Conservation (phyloP, 2,329 filamentous ascomycete species). For the Beauveria asiatica region DNA sequence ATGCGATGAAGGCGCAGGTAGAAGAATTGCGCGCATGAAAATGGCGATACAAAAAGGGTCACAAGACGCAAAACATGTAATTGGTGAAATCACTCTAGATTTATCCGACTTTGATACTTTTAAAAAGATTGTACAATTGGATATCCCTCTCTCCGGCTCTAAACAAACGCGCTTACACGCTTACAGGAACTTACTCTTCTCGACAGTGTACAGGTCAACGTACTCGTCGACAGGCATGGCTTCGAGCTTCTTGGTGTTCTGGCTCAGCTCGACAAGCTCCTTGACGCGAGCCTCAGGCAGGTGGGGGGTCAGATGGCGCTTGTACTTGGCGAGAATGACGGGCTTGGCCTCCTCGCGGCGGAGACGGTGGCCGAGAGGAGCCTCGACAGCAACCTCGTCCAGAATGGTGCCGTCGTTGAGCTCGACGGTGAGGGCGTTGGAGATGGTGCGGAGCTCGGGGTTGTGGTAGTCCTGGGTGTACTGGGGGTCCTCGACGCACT, state of each 20-base stretch:
- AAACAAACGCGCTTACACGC: not conserved
- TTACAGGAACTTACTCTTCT: conserved; percentile 53
- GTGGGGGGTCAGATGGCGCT: conserved; percentile 82
- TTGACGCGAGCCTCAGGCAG: conserved; percentile 69
- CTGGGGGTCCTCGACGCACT: conserved; percentile 90
- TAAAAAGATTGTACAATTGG: conserved; percentile 1
- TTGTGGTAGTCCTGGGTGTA: conserved; percentile 96
- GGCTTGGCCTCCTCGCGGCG: conserved; percentile 95
- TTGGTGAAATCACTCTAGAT: conserved; percentile 1
- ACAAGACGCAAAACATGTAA: not conserved
- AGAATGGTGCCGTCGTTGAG: conserved; percentile 90
- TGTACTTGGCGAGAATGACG: conserved; percentile 90
- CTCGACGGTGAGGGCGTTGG: conserved; percentile 90
- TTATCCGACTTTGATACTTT: conserved; percentile 1
- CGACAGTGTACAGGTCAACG: conserved; percentile 68
- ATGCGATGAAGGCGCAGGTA: conserved; percentile 3
- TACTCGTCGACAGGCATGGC: conserved; percentile 83
- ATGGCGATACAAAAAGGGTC: not conserved
- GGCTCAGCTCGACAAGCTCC: conserved; percentile 72
- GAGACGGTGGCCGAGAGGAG: conserved; percentile 84
- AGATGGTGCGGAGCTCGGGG: conserved; percentile 86
- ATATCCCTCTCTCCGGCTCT: not conserved
- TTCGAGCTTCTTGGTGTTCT: conserved; percentile 68
- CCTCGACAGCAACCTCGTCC: conserved; percentile 86
- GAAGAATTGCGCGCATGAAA: not conserved